A percentile compares a stretch with the other conserved stretches of the same genome.
Evolutionary conservation across 495 filamentous ascomycete species (phyloP).

Genomic region (Xylaria telfairii): DNA sequence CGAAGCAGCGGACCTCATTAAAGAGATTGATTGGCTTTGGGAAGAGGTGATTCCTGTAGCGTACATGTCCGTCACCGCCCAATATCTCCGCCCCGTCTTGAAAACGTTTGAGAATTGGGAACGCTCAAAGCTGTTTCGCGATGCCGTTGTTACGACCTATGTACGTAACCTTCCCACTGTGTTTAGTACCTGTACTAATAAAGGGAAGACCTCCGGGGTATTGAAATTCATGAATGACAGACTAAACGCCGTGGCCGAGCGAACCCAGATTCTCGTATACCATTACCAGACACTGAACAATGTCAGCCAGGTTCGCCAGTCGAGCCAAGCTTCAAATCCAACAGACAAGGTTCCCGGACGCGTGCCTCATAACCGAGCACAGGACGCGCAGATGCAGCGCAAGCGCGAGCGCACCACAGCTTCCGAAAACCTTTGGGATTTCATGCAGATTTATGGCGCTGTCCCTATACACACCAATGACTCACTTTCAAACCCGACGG

Average conservation of each 20-base stretch:
- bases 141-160: conserved; percentile 30
- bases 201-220: conserved; percentile 30
- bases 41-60: conserved; percentile 32
- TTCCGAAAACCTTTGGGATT: conserved; percentile 26
- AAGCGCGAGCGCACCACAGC: conserved; percentile 2
- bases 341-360: not conserved
- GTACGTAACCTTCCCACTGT: conserved; percentile 24
- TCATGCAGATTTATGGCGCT: conserved; percentile 37
- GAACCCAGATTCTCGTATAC: conserved; percentile 31
- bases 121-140: conserved; percentile 24
- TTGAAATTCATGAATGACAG: conserved; percentile 40
- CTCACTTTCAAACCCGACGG: not conserved
- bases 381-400: not conserved
- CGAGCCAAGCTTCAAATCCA: not conserved
- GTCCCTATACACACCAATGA: conserved; percentile 28
- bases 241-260: conserved; percentile 28
- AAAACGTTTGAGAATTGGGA: conserved; percentile 25
- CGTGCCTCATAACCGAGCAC: not conserved
- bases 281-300: conserved; percentile 32
- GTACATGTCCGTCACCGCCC: conserved; percentile 39
- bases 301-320: not conserved
- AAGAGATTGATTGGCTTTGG: conserved; percentile 29
- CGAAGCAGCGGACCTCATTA: conserved; percentile 11
- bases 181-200: conserved; percentile 12
- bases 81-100: conserved; percentile 34